Evolutionary conservation across 1,284 basidiomycete genomes (phyloP).

Genomic region (Ganoderma sinense): DNA sequence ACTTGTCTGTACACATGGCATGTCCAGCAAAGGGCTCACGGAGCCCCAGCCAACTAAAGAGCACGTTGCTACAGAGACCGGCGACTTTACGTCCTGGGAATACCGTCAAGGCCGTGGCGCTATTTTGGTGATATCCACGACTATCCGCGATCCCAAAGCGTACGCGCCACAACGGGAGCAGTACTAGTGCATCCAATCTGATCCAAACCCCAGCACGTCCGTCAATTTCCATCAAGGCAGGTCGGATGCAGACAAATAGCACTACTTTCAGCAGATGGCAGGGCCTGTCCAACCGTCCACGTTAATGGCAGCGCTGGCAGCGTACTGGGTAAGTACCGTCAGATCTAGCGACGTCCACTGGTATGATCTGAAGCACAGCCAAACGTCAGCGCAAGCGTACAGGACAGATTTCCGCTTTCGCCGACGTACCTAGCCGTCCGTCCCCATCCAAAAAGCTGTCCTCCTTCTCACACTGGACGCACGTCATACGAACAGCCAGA

Average conservation of each 20-base stretch:
- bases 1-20: neutral
- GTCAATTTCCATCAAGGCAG: neutral
- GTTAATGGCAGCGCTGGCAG: neutral
- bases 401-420: neutral
- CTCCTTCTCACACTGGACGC: neutral
- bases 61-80: neutral
- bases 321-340: neutral
- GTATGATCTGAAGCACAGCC: neutral
- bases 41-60: neutral
- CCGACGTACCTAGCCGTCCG: neutral
- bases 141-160: neutral
- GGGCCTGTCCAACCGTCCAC: neutral
- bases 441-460: neutral
- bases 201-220: neutral
- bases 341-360: neutral
- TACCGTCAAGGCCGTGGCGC: neutral
- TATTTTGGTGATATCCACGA: neutral
- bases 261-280: neutral
- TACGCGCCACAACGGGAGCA: neutral
- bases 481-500: neutral
- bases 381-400: neutral
- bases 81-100: neutral
- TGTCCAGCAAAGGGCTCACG: neutral
- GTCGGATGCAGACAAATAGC: neutral
- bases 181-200: neutral